A percentile compares a stretch with the other conserved stretches of the same genome.
Evolutionary conservation across 257 asterid species (phyloP).

Genomic region (Gardenia jasminoides): DNA sequence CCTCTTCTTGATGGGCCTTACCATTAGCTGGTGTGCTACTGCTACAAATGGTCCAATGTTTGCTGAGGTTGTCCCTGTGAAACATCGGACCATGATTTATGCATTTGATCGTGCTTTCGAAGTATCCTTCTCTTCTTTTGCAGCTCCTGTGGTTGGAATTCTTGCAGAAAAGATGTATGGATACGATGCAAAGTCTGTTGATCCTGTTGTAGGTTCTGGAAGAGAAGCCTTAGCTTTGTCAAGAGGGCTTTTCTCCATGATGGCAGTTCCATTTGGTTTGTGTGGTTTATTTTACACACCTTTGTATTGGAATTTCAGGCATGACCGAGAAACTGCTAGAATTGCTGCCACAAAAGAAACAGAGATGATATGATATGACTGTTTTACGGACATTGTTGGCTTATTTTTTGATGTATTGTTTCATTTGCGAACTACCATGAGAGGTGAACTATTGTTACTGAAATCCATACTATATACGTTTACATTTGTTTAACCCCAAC

Average conservation of each 20-base stretch:
- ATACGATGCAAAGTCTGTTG: constrained; percentile 71
- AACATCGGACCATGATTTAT: constrained; percentile 89
- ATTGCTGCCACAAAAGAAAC: constrained; percentile 59
- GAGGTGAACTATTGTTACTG: neutral
- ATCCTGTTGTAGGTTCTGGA: constrained; percentile 67
- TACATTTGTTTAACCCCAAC: no score
- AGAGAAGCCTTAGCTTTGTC: constrained; percentile 81
- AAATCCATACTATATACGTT: neutral
- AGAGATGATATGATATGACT: constrained; percentile 71
- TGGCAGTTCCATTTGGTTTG: constrained; percentile 88
- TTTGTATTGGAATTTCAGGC: constrained; percentile 78
- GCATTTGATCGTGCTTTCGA: constrained; percentile 96
- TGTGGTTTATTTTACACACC: constrained; percentile 89
- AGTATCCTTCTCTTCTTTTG: constrained; percentile 87
- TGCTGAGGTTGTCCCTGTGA: constrained; percentile 94
- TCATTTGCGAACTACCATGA: neutral
- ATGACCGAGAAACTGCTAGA: constrained; percentile 78
- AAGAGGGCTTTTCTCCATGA: constrained; percentile 81
- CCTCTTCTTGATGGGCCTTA: constrained; percentile 81
- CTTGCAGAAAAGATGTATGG: constrained; percentile 86
- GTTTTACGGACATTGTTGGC: neutral
- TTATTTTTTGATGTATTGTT: neutral
- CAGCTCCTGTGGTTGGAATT: constrained; percentile 90
- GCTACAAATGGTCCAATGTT: constrained; percentile 95
- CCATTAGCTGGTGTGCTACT: constrained; percentile 91